phyloP scores from a whole-genome alignment of 2,329 filamentous ascomycete species.

The Tolypocladium pustulatum region DNA sequence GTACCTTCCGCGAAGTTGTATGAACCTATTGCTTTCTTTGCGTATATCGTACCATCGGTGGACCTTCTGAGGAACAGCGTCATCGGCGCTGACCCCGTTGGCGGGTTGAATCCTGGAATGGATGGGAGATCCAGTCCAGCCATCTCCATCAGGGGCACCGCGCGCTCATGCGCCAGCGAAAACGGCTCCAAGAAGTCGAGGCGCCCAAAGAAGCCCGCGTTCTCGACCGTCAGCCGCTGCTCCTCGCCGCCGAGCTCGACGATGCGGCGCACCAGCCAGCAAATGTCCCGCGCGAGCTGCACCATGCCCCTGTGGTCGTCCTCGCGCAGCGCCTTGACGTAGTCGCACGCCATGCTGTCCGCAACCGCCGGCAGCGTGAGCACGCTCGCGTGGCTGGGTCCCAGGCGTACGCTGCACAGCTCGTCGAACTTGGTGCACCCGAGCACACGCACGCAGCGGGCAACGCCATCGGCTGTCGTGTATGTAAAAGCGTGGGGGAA shows the following conservation, averaged over 20 bases:
- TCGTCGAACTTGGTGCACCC: constrained; percentile 18
- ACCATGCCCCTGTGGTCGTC: constrained; percentile 6
- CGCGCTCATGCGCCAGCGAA: constrained; percentile 16
- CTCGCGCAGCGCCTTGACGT: constrained; percentile 14
- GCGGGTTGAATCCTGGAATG: neutral
- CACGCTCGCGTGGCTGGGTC: constrained; percentile 11
- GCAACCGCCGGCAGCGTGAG: constrained; percentile 24
- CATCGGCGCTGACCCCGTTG: neutral
- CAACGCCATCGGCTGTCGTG: constrained; percentile 14
- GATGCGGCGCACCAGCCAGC: constrained; percentile 24
- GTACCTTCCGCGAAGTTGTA: neutral
- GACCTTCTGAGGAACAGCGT: neutral
- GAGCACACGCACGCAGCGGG: constrained; percentile 26
- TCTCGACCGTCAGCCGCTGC: constrained; percentile 8
- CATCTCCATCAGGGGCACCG: constrained; percentile 7
- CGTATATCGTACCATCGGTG: no score
- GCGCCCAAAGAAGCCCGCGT: constrained; percentile 10
- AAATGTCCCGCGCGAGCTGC: constrained; percentile 17
- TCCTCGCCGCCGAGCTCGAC: constrained; percentile 7
- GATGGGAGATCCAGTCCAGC: neutral
- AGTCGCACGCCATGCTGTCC: constrained; percentile 22
- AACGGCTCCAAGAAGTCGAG: constrained; percentile 21
- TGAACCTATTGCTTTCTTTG: neutral
- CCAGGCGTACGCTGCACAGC: constrained; percentile 12
- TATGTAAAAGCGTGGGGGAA: constrained; percentile 25